A percentile compares a stretch with the other conserved stretches of the same genome.
Evolutionary conservation across 2,329 filamentous ascomycete species (phyloP).

Genomic region (Neurospora sp.): DNA sequence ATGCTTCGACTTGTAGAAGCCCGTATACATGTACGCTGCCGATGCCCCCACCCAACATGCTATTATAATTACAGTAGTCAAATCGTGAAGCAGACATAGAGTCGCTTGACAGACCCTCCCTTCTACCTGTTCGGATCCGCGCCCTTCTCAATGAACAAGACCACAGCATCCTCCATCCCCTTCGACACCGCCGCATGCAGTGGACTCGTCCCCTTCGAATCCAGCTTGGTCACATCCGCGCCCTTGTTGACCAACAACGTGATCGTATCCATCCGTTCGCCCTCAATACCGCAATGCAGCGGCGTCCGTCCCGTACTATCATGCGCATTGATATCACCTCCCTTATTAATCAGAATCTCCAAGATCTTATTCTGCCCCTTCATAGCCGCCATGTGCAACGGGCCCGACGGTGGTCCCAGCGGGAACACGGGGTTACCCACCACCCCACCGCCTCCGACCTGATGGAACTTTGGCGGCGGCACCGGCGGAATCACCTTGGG

Average conservation of each 20-base stretch:
- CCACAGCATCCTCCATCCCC: conserved; percentile 15
- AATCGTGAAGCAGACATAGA: too few relatives aligned
- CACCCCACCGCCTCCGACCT: not conserved
- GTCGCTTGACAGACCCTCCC: too few relatives aligned
- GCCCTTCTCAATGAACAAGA: conserved; percentile 14
- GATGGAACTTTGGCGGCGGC: conserved; percentile 13
- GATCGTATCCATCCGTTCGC: conserved; percentile 8
- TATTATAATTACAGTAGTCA: not conserved
- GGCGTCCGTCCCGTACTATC: conserved; percentile 13
- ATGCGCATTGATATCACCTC: conserved; percentile 10
- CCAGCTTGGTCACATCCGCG: conserved; percentile 8
- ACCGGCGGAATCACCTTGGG: conserved; percentile 7
- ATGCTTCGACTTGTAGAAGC: not conserved
- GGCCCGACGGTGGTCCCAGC: conserved; percentile 7
- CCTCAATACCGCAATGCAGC: conserved; percentile 15
- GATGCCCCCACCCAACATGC: not conserved
- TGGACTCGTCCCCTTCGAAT: conserved; percentile 9
- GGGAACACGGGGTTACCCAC: conserved; percentile 2
- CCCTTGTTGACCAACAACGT: conserved; percentile 11
- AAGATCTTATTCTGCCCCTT: conserved; percentile 15
- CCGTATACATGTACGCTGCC: not conserved
- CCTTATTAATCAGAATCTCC: conserved; percentile 13
- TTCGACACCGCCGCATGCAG: conserved; percentile 14
- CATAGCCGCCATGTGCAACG: conserved; percentile 14
- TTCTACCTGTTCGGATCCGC: conserved; percentile 11